These are phyloP conservation scores for Mycena galopus DNA, from an alignment of 768 basidiomycete genomes.

Conservation along the genomic window DNA sequence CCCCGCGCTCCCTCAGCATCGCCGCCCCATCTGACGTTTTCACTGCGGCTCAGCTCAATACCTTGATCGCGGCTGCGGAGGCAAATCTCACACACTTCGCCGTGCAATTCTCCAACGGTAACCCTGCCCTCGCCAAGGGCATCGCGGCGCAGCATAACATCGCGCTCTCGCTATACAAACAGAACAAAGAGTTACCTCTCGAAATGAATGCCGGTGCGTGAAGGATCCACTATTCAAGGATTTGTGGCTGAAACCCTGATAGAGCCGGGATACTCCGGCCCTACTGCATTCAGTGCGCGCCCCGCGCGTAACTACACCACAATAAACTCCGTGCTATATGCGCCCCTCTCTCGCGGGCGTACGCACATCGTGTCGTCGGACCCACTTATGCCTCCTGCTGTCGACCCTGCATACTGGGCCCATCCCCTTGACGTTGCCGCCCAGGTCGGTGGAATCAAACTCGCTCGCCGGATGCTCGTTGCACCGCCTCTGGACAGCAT, in stretches of 20 bases:
- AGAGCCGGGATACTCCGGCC: conserved; percentile 52
- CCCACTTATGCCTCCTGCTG: conserved; percentile 56
- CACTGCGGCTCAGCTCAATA: conserved; percentile 27
- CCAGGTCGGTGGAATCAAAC: conserved; percentile 49
- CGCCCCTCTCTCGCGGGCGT: conserved; percentile 59
- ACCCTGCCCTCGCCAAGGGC: conserved; percentile 44
- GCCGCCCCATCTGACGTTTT: conserved; percentile 46
- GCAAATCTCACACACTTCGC: conserved; percentile 42
- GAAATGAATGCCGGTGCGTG: conserved; percentile 48
- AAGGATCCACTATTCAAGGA: not conserved
- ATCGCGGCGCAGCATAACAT: conserved; percentile 47
- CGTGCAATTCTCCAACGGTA: conserved; percentile 47
- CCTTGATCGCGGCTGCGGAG: conserved; percentile 39
- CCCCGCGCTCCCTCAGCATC: conserved; percentile 47
- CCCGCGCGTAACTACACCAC: conserved; percentile 48
- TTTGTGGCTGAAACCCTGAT: not conserved
- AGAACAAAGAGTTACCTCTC: conserved; percentile 41
- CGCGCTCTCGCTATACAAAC: conserved; percentile 40
- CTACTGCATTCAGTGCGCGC: conserved; percentile 39
- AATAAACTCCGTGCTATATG: conserved; percentile 49
- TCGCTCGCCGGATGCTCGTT: conserved; percentile 45
- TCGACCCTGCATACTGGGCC: conserved; percentile 63
- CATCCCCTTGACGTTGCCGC: conserved; percentile 49
- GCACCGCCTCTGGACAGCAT: conserved; percentile 47
- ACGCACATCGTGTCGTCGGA: conserved; percentile 60